Percentiles rank a stretch among this genome's conserved stretches.
Evolutionary conservation across 176 grass and related monocot species (phyloP).

Genomic region (Cenchrus fungigraminus): DNA sequence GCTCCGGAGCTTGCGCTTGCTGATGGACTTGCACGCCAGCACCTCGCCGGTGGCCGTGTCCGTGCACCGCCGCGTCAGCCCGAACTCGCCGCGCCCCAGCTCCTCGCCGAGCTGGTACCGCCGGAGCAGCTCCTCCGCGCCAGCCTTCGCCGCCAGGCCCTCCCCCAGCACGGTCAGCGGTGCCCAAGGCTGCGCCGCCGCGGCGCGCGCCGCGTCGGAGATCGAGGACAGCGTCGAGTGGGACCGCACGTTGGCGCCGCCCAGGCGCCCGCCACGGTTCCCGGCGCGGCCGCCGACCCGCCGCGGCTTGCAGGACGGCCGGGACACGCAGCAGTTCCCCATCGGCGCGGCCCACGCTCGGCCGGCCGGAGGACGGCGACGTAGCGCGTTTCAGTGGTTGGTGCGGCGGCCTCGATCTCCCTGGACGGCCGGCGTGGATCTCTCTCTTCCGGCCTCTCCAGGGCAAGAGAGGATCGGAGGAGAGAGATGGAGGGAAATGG

Average conservation of each 20-base stretch:
- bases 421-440: neutral
- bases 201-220: neutral
- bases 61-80: slow-evolving; percentile 54
- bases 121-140: slow-evolving; percentile 42
- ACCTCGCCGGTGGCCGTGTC: slow-evolving; percentile 28
- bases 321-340: slow-evolving; percentile 65
- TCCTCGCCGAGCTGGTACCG: slow-evolving; percentile 57
- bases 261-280: slow-evolving; percentile 35
- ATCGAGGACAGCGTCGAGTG: slow-evolving; percentile 46
- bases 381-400: neutral
- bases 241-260: slow-evolving; percentile 40
- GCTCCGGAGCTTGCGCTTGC: slow-evolving; percentile 58
- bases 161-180: slow-evolving; percentile 39
- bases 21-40: slow-evolving; percentile 69
- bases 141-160: neutral
- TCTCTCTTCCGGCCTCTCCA: slow-evolving; percentile 49
- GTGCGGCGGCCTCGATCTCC: neutral
- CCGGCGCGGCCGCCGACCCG: neutral
- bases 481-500: slow-evolving; percentile 55
- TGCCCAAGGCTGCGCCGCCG: neutral
- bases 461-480: slow-evolving; percentile 53
- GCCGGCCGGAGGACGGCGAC: neutral
- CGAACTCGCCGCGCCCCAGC: slow-evolving; percentile 68
- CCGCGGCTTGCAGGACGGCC: slow-evolving; percentile 31
- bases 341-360: slow-evolving; percentile 29